These are phyloP conservation scores for Moricandia moricandioides DNA, from an alignment of 345 rosid genomes.

Conservation along the genomic window DNA sequence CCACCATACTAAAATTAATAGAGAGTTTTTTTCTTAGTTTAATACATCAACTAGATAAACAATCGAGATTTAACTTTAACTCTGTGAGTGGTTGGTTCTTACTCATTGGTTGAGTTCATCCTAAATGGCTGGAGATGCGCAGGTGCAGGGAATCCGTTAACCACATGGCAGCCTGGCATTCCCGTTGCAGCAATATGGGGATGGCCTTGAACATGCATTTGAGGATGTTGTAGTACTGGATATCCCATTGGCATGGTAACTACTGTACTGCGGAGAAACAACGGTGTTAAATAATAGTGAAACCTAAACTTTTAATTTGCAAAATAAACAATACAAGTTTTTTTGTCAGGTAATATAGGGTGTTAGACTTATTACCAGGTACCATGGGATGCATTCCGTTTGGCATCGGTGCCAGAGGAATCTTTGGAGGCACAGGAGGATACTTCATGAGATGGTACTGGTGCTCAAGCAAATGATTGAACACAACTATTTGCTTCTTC, in stretches of 20 bases:
- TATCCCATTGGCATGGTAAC: conserved; percentile 95
- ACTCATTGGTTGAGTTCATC: conserved; percentile 78
- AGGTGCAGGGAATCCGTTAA: conserved; percentile 51
- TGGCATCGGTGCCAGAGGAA: conserved; percentile 82
- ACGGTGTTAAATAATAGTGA: conserved; percentile 26
- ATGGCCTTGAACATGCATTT: conserved; percentile 68
- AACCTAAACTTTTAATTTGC: background rate
- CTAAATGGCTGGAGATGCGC: conserved; percentile 59
- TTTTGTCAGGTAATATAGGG: conserved; percentile 3
- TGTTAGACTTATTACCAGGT: conserved; percentile 60
- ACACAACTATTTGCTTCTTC: conserved; percentile 82
- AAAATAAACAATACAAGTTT: background rate
- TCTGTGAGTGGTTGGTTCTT: conserved; percentile 40
- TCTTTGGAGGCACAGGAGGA: conserved; percentile 61
- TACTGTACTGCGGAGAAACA: conserved; percentile 60
- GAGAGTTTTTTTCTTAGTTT: background rate
- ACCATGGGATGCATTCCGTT: conserved; percentile 89
- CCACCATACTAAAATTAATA: conserved; percentile 53
- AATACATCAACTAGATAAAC: background rate
- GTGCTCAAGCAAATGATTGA: conserved; percentile 87
- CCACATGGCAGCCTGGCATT: conserved; percentile 91
- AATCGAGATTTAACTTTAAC: background rate
- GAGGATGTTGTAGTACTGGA: conserved; percentile 90
- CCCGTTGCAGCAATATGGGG: conserved; percentile 73
- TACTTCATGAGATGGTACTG: conserved; percentile 92